Percentiles rank a stretch among this genome's conserved stretches.
These are phyloP conservation scores for Lepiota brunneoincarnata DNA, from an alignment of 768 basidiomycete genomes.

Conservation along the genomic window DNA sequence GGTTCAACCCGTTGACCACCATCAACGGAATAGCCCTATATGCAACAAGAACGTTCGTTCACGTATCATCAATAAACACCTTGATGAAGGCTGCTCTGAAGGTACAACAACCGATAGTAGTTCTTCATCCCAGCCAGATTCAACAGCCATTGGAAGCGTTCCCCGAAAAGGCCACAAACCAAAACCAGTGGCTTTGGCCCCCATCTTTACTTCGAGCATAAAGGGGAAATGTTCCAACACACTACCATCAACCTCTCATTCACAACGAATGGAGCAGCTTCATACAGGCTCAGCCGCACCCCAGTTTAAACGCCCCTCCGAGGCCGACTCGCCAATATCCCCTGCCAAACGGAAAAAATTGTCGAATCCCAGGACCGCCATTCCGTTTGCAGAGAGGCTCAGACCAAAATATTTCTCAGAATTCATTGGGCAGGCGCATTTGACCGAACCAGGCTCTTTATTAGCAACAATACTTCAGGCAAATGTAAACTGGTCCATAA, in stretches of 20 bases:
- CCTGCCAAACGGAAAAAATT: constrained; percentile 20
- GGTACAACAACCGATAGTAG: constrained; percentile 1
- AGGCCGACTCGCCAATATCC: constrained; percentile 14
- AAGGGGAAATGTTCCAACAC: constrained; percentile 15
- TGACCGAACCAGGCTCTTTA: constrained; percentile 55
- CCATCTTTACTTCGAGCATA: constrained; percentile 35
- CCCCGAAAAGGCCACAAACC: constrained; percentile 11
- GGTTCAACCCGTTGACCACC: not conserved
- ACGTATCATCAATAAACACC: constrained; percentile 45
- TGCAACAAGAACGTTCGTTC: constrained; percentile 42
- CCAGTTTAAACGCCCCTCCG: constrained; percentile 15
- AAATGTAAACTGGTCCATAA: constrained; percentile 55
- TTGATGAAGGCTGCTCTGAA: constrained; percentile 42
- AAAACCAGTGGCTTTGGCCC: constrained; percentile 27
- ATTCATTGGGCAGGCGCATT: constrained; percentile 70
- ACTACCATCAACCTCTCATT: not conserved
- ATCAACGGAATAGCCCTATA: constrained; percentile 38
- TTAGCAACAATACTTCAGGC: constrained; percentile 50
- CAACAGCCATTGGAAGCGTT: not conserved
- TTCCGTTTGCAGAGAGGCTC: constrained; percentile 71
- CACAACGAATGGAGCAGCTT: not conserved
- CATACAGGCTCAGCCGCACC: constrained; percentile 8
- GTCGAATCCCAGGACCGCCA: constrained; percentile 22
- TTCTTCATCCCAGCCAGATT: constrained; percentile 1
- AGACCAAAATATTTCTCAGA: constrained; percentile 62